Evolutionary conservation across 2,329 filamentous ascomycete genomes (phyloP).

Genomic region (Fusarium stilboides): DNA sequence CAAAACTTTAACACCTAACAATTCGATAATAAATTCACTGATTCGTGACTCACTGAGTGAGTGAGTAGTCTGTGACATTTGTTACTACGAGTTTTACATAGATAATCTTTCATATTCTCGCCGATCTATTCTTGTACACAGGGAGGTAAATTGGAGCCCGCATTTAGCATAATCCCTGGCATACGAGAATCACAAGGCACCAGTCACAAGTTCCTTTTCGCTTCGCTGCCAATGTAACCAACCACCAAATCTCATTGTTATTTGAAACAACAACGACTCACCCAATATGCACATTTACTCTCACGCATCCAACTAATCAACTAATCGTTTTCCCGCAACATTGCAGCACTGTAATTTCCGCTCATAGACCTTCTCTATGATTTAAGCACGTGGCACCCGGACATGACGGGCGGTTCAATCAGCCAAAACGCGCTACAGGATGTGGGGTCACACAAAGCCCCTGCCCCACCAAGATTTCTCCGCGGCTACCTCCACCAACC

Average conservation of each 20-base stretch:
- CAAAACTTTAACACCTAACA: neutral
- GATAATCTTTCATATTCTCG: no score
- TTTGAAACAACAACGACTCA: no score
- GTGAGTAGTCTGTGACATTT: no score
- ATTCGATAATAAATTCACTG: neutral
- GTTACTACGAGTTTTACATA: no score
- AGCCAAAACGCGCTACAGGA: slow-evolving; percentile 25
- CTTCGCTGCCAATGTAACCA: neutral
- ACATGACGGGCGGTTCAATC: slow-evolving; percentile 30
- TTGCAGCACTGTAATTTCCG: neutral
- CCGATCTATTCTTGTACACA: no score
- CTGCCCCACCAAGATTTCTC: slow-evolving; percentile 46
- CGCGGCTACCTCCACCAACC: slow-evolving; percentile 33
- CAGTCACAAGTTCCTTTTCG: neutral
- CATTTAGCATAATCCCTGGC: slow-evolving; percentile 11
- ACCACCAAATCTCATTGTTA: neutral
- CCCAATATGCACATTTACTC: no score
- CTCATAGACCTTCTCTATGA: neutral
- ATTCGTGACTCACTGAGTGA: no score
- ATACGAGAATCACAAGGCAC: slow-evolving; percentile 8
- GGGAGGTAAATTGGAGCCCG: neutral
- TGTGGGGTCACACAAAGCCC: slow-evolving; percentile 33
- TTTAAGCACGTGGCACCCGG: slow-evolving; percentile 35
- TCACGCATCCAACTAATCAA: neutral
- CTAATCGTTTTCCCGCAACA: neutral